Evolutionary conservation across 768 basidiomycete species (phyloP).

Genomic region (Pulveroboletus sp.): DNA sequence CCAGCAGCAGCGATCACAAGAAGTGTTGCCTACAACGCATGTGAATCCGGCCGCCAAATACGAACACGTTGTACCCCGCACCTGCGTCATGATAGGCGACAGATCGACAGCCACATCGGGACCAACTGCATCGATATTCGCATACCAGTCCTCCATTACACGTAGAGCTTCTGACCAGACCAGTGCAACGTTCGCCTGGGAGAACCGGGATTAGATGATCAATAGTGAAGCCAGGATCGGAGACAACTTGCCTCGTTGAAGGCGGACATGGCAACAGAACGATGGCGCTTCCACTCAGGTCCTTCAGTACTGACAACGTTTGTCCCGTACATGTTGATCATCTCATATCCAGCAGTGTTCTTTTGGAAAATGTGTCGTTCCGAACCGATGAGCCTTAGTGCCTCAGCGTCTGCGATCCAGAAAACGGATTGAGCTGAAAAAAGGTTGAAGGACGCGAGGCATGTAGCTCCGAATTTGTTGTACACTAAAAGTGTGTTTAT

Average conservation of each 20-base stretch:
- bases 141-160: constrained; percentile 42
- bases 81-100: constrained; percentile 11
- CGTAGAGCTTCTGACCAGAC: constrained; percentile 47
- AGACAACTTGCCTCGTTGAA: constrained; percentile 42
- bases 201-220: not conserved
- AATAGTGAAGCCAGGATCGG: too few species aligned
- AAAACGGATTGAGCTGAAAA: constrained; percentile 30
- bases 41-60: not conserved
- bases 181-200: constrained; percentile 44
- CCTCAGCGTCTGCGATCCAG: constrained; percentile 46
- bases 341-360: constrained; percentile 38
- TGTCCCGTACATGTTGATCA: constrained; percentile 44
- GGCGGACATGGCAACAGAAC: constrained; percentile 43
- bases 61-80: constrained; percentile 1
- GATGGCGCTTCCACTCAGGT: constrained; percentile 47
- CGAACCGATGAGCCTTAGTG: constrained; percentile 34
- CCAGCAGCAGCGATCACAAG: constrained; percentile 40
- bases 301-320: constrained; percentile 44
- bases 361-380: constrained; percentile 39
- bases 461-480: constrained; percentile 37
- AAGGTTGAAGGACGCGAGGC: constrained; percentile 35
- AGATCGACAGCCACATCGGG: constrained; percentile 21
- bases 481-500: not conserved
- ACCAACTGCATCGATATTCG: constrained; percentile 29
- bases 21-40: constrained; percentile 30